Percentiles rank a stretch among this genome's conserved stretches.
phyloP scores from a whole-genome alignment of 306 rosid species.

The Herpetospermum pedunculosum region DNA sequence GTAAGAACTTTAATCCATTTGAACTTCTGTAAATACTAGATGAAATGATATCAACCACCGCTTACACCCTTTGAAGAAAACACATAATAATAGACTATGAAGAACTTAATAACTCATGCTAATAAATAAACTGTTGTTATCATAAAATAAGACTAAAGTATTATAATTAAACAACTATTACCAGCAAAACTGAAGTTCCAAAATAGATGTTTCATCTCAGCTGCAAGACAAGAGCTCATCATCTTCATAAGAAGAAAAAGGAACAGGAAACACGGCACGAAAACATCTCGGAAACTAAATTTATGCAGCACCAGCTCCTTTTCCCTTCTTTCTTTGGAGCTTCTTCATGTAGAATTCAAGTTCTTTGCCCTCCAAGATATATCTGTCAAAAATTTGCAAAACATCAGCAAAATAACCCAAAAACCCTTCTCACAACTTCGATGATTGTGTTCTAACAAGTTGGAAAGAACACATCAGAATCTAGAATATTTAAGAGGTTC shows the following conservation, averaged over 20 bases:
- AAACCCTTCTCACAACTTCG: background rate
- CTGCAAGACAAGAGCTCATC: background rate
- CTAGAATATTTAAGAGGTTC: background rate
- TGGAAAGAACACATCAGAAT: background rate
- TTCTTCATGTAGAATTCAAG: conserved; percentile 8
- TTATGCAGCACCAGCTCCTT: conserved; percentile 6
- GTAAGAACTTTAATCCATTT: no score
- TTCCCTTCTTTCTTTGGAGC: conserved; percentile 9
- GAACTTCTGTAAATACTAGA: background rate
- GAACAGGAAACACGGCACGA: background rate
- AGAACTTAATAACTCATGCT: background rate
- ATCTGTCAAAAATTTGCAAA: background rate
- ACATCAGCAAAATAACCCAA: background rate
- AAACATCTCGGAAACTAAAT: background rate
- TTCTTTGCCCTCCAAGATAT: conserved; percentile 6
- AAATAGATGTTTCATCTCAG: background rate
- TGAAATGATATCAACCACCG: background rate
- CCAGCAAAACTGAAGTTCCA: background rate
- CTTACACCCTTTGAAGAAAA: no score
- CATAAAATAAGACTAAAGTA: background rate
- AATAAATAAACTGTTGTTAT: background rate
- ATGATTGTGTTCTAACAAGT: background rate
- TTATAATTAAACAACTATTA: background rate
- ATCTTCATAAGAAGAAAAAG: background rate
- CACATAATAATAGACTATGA: background rate